Percentiles rank a stretch among this genome's conserved stretches.
Evolutionary conservation across 371 early-diverging fungal genomes (phyloP).

Genomic region (Mucor piriformis): DNA sequence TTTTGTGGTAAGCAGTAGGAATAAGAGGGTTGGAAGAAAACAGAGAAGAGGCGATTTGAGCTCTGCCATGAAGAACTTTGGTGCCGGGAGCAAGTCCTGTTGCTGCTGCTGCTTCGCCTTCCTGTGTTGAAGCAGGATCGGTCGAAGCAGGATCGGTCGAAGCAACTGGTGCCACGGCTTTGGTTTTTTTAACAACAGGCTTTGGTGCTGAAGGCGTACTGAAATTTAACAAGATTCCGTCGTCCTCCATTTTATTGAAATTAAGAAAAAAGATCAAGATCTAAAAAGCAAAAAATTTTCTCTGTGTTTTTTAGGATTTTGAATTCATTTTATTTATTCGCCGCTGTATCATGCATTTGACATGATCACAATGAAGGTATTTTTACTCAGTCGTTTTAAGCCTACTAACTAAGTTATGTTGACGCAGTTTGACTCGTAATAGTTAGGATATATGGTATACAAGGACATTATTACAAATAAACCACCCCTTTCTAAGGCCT

Average conservation of each 20-base stretch:
- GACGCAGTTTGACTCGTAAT: no score
- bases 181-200: conserved; percentile 4
- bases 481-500: no score
- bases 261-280: conserved; percentile 3
- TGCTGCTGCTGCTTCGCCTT: conserved; percentile 12
- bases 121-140: conserved; percentile 2
- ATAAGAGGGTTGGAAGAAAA: conserved; percentile 60
- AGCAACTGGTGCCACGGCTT: conserved; percentile 5
- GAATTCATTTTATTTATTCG: no score
- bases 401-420: no score
- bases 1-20: conserved; percentile 34
- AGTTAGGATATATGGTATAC: no score
- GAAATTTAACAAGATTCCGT: conserved; percentile 73
- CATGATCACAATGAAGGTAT: no score
- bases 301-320: no score
- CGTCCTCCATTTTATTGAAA: conserved; percentile 60
- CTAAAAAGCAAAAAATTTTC: neutral
- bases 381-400: no score
- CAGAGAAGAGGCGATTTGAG: conserved; percentile 60
- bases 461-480: no score
- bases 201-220: conserved; percentile 31
- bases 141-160: conserved; percentile 1
- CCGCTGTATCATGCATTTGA: no score
- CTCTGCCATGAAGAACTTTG: conserved; percentile 53
- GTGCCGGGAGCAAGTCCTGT: conserved; percentile 34